A percentile compares a stretch with the other conserved stretches of the same genome.
phyloP scores from a whole-genome alignment of 2,329 filamentous ascomycete species.

The Pseudogymnoascus pannorum region DNA sequence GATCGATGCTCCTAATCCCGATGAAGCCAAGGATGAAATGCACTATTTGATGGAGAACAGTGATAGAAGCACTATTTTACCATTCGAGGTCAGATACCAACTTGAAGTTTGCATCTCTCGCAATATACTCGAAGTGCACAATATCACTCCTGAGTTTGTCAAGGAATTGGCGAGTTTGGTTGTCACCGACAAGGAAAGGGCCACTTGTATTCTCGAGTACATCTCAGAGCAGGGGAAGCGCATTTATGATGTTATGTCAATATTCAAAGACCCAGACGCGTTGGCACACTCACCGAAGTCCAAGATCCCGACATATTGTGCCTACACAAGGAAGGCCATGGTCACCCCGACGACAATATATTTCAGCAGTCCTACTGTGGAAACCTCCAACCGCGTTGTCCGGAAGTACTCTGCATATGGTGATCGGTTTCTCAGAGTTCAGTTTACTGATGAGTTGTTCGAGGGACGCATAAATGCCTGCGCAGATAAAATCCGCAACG shows the following conservation, averaged over 20 bases:
- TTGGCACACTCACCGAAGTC: slow-evolving; percentile 39
- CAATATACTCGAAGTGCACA: slow-evolving; percentile 68
- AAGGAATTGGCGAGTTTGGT: slow-evolving; percentile 47
- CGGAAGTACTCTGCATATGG: slow-evolving; percentile 59
- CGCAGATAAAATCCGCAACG: slow-evolving; percentile 45
- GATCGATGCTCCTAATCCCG: slow-evolving; percentile 26
- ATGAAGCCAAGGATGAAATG: slow-evolving; percentile 16
- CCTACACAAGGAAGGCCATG: slow-evolving; percentile 65
- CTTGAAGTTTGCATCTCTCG: slow-evolving; percentile 89
- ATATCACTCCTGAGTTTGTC: slow-evolving; percentile 61
- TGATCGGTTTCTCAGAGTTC: slow-evolving; percentile 81
- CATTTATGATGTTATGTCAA: slow-evolving; percentile 62
- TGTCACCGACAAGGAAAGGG: slow-evolving; percentile 37
- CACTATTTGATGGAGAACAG: slow-evolving; percentile 15
- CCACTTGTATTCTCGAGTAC: slow-evolving; percentile 65
- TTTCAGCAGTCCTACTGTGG: slow-evolving; percentile 68
- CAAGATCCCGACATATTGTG: slow-evolving; percentile 63
- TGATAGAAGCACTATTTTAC: slow-evolving; percentile 36
- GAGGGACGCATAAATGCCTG: slow-evolving; percentile 30
- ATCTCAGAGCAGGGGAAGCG: slow-evolving; percentile 56
- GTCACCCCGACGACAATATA: slow-evolving; percentile 81
- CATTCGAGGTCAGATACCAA: slow-evolving; percentile 76
- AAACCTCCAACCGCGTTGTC: slow-evolving; percentile 82
- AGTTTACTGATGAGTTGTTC: slow-evolving; percentile 74
- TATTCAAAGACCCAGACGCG: slow-evolving; percentile 54